Evolutionary conservation across 805 yeast genomes (phyloP), one percentile per base, ranked within the genome.

Genomic region (Deakozyma indianensis): DNA sequence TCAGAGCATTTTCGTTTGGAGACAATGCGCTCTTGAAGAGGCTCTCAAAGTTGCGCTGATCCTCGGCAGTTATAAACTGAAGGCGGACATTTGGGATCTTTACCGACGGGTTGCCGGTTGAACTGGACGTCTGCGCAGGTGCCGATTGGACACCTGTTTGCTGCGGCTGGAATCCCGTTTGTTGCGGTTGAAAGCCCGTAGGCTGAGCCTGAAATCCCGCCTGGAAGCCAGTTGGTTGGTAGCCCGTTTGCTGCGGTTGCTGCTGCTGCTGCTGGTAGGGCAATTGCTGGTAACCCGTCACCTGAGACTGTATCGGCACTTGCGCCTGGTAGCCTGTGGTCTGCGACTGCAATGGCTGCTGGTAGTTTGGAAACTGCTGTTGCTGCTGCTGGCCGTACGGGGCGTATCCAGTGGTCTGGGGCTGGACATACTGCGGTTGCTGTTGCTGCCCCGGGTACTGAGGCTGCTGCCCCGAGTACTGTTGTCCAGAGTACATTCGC

Each of bases 1-100:
- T 41, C 27, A 66, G 46, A 3, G 85, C 70, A 49, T 67, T 75
- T 50, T 81, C 87, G n/a, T 82, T 80, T 18, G 68, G 65, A 20
- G 48, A 43, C 23, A 88, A 90, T 21, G 87, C 80, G 20, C 85
- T 73, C 52, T 90, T 69, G 61, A 90, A 90, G 53, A 90, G 68
- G 54, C 79, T 78, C 62, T 86, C 96, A 58, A 83, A 90, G 60
- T 84, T 82, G 48, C 74, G 73, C 66, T 90, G 97, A 60, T 90
- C 96, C 27, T 75, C 76, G 22, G 83, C 80, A 2, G 94, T 77
- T 50, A 90, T 76, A 59, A 90, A 90, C 9, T 95, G 78, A 44
- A 90, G 69, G 53, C 96, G 74, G 49, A 84, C 83, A 41, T 43
- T 50, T 21, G 66, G 65, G 44, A 62, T 53, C 41, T 56, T 55